A percentile compares a stretch with the other conserved stretches of the same genome.
Evolutionary conservation across 164 flowering plant species (phyloP).

Genomic region (Dillenia turbinata): DNA sequence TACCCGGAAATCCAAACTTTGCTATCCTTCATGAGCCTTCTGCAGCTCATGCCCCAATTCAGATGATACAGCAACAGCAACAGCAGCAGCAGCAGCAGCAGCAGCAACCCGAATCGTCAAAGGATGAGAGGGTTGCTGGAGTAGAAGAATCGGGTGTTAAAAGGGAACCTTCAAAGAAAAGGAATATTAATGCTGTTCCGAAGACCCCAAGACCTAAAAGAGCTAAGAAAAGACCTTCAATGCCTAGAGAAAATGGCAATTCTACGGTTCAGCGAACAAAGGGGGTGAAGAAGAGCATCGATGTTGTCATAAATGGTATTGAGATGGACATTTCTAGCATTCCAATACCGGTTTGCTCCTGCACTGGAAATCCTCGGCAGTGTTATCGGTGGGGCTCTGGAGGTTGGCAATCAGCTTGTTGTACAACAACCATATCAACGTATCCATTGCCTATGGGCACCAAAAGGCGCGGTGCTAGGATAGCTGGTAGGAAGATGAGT

Average conservation of each 20-base stretch:
- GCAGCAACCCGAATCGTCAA: constrained; percentile 8
- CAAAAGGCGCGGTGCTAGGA: constrained; percentile 19
- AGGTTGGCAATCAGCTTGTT: constrained; percentile 29
- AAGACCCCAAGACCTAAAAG: constrained; percentile 18
- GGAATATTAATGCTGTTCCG: not conserved
- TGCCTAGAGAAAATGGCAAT: constrained; percentile 6
- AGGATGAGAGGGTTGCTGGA: constrained; percentile 2
- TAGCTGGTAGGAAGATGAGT: constrained; percentile 25
- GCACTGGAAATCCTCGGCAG: constrained; percentile 20
- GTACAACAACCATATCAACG: constrained; percentile 17
- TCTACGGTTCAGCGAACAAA: constrained; percentile 8
- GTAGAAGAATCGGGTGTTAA: constrained; percentile 7
- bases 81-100: constrained; percentile 6
- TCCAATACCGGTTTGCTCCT: constrained; percentile 19
- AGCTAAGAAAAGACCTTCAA: constrained; percentile 2
- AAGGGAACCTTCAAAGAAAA: constrained; percentile 13
- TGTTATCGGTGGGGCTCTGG: constrained; percentile 27
- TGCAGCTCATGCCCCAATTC: not conserved
- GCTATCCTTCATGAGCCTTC: constrained; percentile 33
- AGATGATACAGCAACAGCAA: constrained; percentile 7
- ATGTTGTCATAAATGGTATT: constrained; percentile 17
- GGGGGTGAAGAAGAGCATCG: constrained; percentile 12
- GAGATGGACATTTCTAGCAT: constrained; percentile 20
- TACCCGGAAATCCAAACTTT: constrained; percentile 32
- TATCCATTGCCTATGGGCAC: constrained; percentile 22